Conservation (phyloP, 192 early-diverging fungal genomes). For the Backusella westeae region DNA sequence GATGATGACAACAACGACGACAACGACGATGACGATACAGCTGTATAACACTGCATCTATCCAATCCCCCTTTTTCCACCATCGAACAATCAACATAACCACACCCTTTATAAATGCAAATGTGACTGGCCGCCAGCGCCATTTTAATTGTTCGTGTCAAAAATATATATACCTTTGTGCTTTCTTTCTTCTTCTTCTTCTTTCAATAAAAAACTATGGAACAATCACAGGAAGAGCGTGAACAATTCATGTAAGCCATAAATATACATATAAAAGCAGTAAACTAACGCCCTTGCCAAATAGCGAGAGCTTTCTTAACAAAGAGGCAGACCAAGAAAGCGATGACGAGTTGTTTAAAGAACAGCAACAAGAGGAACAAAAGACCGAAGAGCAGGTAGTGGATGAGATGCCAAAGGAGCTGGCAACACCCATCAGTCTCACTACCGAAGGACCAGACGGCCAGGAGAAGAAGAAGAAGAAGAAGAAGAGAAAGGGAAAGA, state of each 20-base stretch:
- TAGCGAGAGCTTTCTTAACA: neutral
- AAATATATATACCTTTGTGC: neutral
- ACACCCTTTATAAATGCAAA: neutral
- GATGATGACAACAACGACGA: too few relatives aligned
- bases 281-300: neutral
- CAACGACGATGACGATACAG: too few relatives aligned
- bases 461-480: conserved; percentile 47
- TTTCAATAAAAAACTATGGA: neutral
- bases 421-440: conserved; percentile 8
- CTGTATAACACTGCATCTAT: too few relatives aligned
- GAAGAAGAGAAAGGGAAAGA: conserved; percentile 42
- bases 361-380: neutral
- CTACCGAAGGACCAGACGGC: neutral
- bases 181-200: neutral
- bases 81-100: too few relatives aligned
- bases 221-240: neutral
- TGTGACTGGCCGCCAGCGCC: neutral
- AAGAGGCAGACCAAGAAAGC: neutral
- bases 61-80: too few relatives aligned
- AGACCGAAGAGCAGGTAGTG: neutral
- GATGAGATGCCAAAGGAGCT: conserved; percentile 9
- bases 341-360: neutral
- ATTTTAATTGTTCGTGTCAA: neutral
- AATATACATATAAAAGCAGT: neutral
- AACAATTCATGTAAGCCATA: neutral